Evolutionary conservation across 164 flowering plant genomes (phyloP), one percentile per base, ranked within the genome.

Genomic region (Chimonanthus salicifolius): DNA sequence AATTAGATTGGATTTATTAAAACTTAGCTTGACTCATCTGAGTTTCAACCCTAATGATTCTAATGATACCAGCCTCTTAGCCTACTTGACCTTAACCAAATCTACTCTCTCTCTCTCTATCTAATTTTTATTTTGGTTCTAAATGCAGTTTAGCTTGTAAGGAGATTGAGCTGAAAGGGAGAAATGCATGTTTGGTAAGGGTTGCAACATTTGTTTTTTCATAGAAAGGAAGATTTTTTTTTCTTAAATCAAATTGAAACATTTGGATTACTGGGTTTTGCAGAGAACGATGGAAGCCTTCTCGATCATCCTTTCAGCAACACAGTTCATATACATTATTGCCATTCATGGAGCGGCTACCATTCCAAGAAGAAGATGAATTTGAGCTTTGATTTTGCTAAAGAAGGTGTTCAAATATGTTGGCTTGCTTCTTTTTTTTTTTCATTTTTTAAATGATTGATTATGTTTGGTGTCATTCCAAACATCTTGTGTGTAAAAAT

Each of bases 211-310:
- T 10, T 46, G 18, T 67, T 13, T 43, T 48, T 5, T 8, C 20
- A n/a, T 69, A 15, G 16, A 7, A 15, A 47, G 1, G 46, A 1
- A 54, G 4, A 11, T 10, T 64, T 6, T 7, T 64, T 4, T 44
- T 4, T 44, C 9, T 4, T 18, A 13, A 43, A 16, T 8, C 47
- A 44, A 43, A n/a, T 44, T 2, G 15, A 7, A 48, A 16, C 2
- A 6, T 10, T 47, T 67, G 7, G 47, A 4, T 8, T 16, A 21
- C 48, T 33, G 49, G 68, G 49, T 47, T 49, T 72, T 86, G 87
- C 90, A 94, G 98, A 89, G 80, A 82, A 92, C 97, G 21, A 91
- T 94, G 98, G 98, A 94, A 78, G 97, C 97, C 11, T 92, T 94
- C 78, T 33, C 83, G 33, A 90, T 93, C 8, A 91, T 93, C 60